Percentiles rank a stretch among this genome's conserved stretches.
These are phyloP conservation scores for Acacia acuminata DNA, from an alignment of 306 rosid genomes.

Conservation along the genomic window DNA sequence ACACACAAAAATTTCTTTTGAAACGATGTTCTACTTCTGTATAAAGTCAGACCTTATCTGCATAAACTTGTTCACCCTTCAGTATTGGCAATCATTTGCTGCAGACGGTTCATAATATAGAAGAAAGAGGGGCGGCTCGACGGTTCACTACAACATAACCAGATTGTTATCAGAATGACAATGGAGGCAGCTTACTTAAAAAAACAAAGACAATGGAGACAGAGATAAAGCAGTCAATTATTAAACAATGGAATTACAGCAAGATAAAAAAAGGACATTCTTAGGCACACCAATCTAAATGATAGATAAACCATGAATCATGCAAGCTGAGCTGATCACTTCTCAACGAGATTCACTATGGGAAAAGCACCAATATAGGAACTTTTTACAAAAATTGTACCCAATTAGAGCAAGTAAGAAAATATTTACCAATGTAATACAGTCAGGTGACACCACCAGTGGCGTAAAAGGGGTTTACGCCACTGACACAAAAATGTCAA, in stretches of 20 bases:
- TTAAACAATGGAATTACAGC: not conserved
- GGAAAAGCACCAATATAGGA: no score
- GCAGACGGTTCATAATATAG: constrained; percentile 70
- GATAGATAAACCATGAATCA: not conserved
- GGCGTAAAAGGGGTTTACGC: no score
- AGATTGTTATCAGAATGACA: constrained; percentile 8
- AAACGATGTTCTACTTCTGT: constrained; percentile 26
- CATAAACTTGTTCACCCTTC: constrained; percentile 42
- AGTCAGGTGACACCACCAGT: no score
- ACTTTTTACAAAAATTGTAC: no score
- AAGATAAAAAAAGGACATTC: not conserved
- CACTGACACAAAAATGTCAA: no score
- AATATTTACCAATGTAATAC: no score
- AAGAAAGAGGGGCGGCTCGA: constrained; percentile 81
- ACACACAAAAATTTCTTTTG: not conserved
- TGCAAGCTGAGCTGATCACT: not conserved
- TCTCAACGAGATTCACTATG: not conserved
- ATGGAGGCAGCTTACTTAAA: not conserved
- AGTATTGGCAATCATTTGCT: constrained; percentile 54
- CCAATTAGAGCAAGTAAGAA: no score
- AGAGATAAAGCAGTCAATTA: not conserved
- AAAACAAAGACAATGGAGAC: not conserved
- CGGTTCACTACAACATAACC: constrained; percentile 67
- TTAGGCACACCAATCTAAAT: not conserved
- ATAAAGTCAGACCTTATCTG: constrained; percentile 37